These are phyloP conservation scores for Mortierella sp. DNA, from an alignment of 371 early-diverging fungal genomes.

Conservation along the genomic window DNA sequence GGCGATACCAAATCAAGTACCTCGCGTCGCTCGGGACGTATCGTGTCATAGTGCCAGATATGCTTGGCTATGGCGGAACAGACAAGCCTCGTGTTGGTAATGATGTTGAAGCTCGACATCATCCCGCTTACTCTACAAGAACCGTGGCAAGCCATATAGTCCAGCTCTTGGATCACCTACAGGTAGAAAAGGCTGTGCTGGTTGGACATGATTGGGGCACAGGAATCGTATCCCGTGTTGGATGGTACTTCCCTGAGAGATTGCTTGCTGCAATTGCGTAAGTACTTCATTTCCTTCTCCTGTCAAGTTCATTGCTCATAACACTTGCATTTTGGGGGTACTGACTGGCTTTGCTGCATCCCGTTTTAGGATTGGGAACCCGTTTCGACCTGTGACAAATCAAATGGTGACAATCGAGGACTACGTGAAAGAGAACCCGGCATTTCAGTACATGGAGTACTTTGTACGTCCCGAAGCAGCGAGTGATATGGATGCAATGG, in stretches of 20 bases:
- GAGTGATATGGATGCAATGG: neutral
- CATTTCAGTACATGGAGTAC: constrained; percentile 13
- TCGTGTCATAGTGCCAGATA: constrained; percentile 14
- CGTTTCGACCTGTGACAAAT: constrained; percentile 9
- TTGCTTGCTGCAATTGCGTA: constrained; percentile 18
- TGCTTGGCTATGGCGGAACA: constrained; percentile 13
- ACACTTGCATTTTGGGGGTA: no score
- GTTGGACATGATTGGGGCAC: constrained; percentile 26
- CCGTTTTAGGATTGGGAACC: constrained; percentile 15
- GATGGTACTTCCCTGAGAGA: constrained; percentile 13
- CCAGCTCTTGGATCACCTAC: constrained; percentile 15
- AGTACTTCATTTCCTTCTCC: neutral
- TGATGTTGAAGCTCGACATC: neutral
- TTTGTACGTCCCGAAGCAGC: constrained; percentile 3
- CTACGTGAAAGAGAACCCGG: constrained; percentile 7
- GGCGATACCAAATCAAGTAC: constrained; percentile 19
- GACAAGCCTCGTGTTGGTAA: constrained; percentile 6
- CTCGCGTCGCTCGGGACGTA: constrained; percentile 1
- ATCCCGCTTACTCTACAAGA: constrained; percentile 13
- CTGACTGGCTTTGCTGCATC: no score
- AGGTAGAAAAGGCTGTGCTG: constrained; percentile 4
- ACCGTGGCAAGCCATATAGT: constrained; percentile 8
- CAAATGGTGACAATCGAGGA: neutral
- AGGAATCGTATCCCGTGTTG: neutral
- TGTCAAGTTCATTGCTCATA: no score